A percentile compares a stretch with the other conserved stretches of the same genome.
Conservation (phyloP, 1,284 basidiomycete genomes). For the Vanrija sp. region DNA sequence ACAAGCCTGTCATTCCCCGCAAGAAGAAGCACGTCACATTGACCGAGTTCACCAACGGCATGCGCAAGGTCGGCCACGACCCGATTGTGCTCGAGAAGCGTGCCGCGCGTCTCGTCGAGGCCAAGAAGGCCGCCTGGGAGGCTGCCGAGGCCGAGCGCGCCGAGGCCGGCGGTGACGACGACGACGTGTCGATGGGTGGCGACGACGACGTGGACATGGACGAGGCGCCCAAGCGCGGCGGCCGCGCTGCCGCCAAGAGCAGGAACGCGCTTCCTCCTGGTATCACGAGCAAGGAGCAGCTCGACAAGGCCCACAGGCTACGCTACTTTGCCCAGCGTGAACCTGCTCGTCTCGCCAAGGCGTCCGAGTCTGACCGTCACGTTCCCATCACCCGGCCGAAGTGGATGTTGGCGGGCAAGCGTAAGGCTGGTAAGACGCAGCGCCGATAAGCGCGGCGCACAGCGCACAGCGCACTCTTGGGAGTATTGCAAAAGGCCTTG, state of each 20-base stretch:
- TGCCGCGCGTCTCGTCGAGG: slow-evolving; percentile 65
- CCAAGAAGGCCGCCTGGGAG: slow-evolving; percentile 46
- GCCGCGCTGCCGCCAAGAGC: slow-evolving; percentile 13
- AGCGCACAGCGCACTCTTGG: too few species aligned
- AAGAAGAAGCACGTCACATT: slow-evolving; percentile 84
- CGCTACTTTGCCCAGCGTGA: slow-evolving; percentile 78
- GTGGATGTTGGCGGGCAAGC: slow-evolving; percentile 75
- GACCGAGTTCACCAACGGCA: slow-evolving; percentile 71
- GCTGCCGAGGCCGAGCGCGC: slow-evolving; percentile 40
- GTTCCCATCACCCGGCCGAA: slow-evolving; percentile 49
- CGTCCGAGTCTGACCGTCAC: slow-evolving; percentile 78
- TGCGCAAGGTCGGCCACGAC: slow-evolving; percentile 85
- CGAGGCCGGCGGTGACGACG: slow-evolving; percentile 22
- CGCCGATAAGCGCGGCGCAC: slow-evolving; percentile 64
- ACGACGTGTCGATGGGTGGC: slow-evolving; percentile 7
- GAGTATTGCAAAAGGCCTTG: too few species aligned
- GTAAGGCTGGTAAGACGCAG: slow-evolving; percentile 80
- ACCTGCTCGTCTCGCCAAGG: slow-evolving; percentile 81
- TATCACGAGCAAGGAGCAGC: slow-evolving; percentile 74
- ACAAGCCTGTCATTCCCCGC: slow-evolving; percentile 76
- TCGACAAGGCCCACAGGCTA: slow-evolving; percentile 69
- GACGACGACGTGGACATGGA: slow-evolving; percentile 12
- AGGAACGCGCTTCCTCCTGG: slow-evolving; percentile 56
- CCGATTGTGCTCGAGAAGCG: slow-evolving; percentile 83
- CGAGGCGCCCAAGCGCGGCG: neutral